Evolutionary conservation across 768 basidiomycete genomes (phyloP), one percentile per base, ranked within the genome.

Genomic region (Xerocomus potaroensis): DNA sequence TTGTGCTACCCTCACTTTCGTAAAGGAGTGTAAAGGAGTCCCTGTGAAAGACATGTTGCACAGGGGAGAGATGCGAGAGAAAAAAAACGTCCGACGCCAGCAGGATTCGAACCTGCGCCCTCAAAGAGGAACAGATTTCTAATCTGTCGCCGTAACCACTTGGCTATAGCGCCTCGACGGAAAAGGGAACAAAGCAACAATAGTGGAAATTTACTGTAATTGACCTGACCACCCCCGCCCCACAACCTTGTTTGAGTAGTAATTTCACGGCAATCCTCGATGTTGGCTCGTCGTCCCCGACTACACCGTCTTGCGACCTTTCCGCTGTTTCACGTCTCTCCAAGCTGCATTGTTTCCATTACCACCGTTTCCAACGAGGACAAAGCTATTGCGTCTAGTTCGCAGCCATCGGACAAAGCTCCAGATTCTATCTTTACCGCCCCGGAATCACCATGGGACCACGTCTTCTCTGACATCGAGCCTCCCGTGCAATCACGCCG

Each of bases 131-230:
- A 60, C 58, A 60, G 58, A 60, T 60, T 58, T 49, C 50, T 57
- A 80, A 80, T 83, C 79, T 79, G 78, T 81, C 81, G 80, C 80
- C 75, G 76, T 83, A 83, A 82, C 80, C 79, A 81, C 80, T 82
- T 81, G 77, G 81, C 79, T 80, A 83, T 81, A 79, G 81, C 78
- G 80, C 79, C 80, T 33, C 29, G 38, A n/a, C 7, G n/a, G 12
- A 22, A 1, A 11, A 0, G 3, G 8, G 3, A 2, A 7, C 12
- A 12, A 21, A 22, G 15, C 15, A n/a, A n/a, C n/a, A n/a, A n/a
- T n/a, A n/a, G n/a, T n/a, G n/a, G n/a, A n/a, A n/a, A n/a, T n/a
- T n/a, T n/a, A n/a, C n/a, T n/a, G n/a, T n/a, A n/a, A n/a, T n/a
- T n/a, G n/a, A n/a, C n/a, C n/a, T n/a, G n/a, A n/a, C n/a, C n/a